These are phyloP conservation scores for Globisporangium cylindrosporum DNA, from an alignment of 352 stramenopile genomes.

Conservation along the genomic window DNA sequence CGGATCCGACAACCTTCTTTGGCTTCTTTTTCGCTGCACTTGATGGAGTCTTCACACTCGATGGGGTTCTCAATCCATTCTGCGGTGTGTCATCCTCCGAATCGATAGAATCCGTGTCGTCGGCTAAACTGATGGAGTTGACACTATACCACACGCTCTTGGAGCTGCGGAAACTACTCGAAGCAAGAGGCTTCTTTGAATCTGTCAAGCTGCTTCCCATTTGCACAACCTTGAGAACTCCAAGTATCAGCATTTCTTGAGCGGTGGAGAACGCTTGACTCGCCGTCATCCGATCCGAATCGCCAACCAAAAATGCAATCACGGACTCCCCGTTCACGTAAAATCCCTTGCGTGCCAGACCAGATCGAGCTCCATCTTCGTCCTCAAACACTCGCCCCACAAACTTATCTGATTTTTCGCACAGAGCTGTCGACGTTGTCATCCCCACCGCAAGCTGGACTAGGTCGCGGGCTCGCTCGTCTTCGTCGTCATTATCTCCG, in stretches of 20 bases:
- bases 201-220: slow-evolving; percentile 10
- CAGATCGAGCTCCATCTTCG: slow-evolving; percentile 23
- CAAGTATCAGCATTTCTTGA: slow-evolving; percentile 75
- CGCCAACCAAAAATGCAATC: slow-evolving; percentile 70
- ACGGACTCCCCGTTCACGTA: slow-evolving; percentile 76
- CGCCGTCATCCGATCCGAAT: slow-evolving; percentile 53
- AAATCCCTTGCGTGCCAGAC: slow-evolving; percentile 56
- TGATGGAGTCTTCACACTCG: slow-evolving; percentile 24
- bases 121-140: slow-evolving; percentile 67
- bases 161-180: slow-evolving; percentile 68
- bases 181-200: slow-evolving; percentile 18
- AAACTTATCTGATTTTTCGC: slow-evolving; percentile 67
- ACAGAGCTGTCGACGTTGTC: slow-evolving; percentile 60
- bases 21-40: slow-evolving; percentile 17
- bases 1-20: slow-evolving; percentile 37
- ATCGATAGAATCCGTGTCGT: slow-evolving; percentile 71
- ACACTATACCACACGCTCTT: slow-evolving; percentile 81
- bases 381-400: slow-evolving; percentile 37
- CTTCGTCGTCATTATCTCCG: slow-evolving; percentile 37
- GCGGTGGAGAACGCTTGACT: slow-evolving; percentile 64
- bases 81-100: slow-evolving; percentile 52
- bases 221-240: slow-evolving; percentile 54
- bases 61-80: slow-evolving; percentile 16
- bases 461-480: slow-evolving; percentile 50
- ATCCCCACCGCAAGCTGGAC: slow-evolving; percentile 68